phyloP scores from a whole-genome alignment of 495 filamentous ascomycete genomes.

The Talaromyces borbonicus region DNA sequence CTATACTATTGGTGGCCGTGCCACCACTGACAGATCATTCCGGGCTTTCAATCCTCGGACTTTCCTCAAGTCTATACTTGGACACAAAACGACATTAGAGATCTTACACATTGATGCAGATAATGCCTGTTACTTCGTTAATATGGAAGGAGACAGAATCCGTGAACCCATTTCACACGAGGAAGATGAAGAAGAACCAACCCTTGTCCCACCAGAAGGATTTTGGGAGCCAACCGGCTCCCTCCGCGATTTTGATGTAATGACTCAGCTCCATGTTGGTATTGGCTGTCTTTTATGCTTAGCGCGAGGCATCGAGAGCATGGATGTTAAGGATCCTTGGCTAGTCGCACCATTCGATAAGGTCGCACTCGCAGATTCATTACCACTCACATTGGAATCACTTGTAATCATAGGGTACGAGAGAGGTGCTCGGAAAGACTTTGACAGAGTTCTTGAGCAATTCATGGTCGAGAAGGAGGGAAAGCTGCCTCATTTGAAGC shows the following conservation, averaged over 20 bases:
- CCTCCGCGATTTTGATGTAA: conserved; percentile 13
- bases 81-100: conserved; percentile 18
- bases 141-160: not conserved
- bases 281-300: conserved; percentile 16
- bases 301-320: conserved; percentile 9
- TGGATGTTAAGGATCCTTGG: not conserved
- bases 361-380: conserved; percentile 8
- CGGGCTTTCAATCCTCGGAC: conserved; percentile 12
- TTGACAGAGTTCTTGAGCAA: conserved; percentile 13
- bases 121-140: not conserved
- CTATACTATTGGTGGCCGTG: conserved; percentile 16
- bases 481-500: conserved; percentile 10
- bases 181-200: not conserved
- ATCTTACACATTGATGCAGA: conserved; percentile 18
- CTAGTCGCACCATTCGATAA: not conserved
- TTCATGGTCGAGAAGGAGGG: conserved; percentile 9
- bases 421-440: conserved; percentile 6
- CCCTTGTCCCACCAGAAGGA: not conserved
- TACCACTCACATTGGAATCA: conserved; percentile 17
- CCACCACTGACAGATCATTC: conserved; percentile 1
- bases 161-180: conserved; percentile 1
- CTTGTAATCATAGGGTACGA: conserved; percentile 19
- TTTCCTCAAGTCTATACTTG: conserved; percentile 15
- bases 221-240: conserved; percentile 10
- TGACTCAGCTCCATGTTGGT: conserved; percentile 15